Evolutionary conservation across 306 rosid genomes (phyloP).

Genomic region (Cicer cuneatum): DNA sequence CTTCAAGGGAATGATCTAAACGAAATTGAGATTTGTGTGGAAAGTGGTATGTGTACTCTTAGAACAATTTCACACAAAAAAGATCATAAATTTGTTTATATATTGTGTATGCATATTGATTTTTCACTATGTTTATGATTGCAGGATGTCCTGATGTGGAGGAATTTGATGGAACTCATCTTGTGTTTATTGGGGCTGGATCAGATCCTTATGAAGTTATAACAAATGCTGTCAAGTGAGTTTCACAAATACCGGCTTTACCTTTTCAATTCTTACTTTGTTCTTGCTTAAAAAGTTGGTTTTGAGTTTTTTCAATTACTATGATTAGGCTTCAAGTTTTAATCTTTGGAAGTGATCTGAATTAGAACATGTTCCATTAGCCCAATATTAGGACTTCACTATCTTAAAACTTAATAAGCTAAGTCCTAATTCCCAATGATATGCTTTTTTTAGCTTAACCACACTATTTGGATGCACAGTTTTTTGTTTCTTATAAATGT

Average conservation of each 20-base stretch:
- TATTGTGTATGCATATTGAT: not conserved
- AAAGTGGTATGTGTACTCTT: constrained; percentile 70
- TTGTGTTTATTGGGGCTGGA: constrained; percentile 81
- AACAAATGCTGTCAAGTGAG: constrained; percentile 82
- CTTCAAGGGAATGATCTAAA: constrained; percentile 86
- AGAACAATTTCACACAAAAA: not conserved
- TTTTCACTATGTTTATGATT: constrained; percentile 3
- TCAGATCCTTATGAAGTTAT: constrained; percentile 86
- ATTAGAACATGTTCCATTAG: constrained; percentile 2
- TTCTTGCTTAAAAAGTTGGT: not conserved
- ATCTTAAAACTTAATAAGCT: not conserved
- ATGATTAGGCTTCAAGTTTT: constrained; percentile 6
- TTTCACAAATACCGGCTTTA: constrained; percentile 1
- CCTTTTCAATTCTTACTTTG: too few species aligned
- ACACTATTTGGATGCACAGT: not conserved
- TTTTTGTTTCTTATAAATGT: constrained; percentile 7
- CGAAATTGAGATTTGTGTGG: constrained; percentile 89
- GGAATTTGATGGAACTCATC: constrained; percentile 81
- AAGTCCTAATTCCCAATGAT: not conserved
- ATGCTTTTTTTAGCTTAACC: constrained; percentile 8
- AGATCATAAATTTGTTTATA: not conserved
- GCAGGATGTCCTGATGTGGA: constrained; percentile 85
- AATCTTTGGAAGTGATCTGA: constrained; percentile 3
- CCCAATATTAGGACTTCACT: not conserved
- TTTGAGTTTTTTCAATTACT: constrained; percentile 2